Conservation (phyloP, 1,139 yeast genomes). For the Kodamaea sp. region DNA sequence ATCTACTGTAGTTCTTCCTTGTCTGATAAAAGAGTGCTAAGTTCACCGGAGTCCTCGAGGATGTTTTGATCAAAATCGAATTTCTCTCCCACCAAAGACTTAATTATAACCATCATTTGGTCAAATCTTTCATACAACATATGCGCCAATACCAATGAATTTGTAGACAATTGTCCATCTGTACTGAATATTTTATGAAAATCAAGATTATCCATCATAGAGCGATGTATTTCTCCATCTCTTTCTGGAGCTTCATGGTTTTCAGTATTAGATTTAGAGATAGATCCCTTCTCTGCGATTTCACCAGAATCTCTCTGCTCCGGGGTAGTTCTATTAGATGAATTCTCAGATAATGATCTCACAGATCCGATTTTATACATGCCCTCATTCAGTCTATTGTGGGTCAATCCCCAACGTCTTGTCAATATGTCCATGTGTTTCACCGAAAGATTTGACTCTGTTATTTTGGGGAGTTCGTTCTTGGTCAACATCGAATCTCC, state of each 20-base stretch:
- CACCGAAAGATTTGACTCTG: slow-evolving; percentile 34
- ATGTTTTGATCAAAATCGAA: slow-evolving; percentile 21
- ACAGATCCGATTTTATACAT: slow-evolving; percentile 17
- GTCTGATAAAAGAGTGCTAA: slow-evolving; percentile 1
- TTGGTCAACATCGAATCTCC: slow-evolving; percentile 30
- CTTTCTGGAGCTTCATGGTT: slow-evolving; percentile 2
- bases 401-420: slow-evolving; percentile 32
- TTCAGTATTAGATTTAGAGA: neutral
- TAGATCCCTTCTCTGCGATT: slow-evolving; percentile 4
- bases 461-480: slow-evolving; percentile 34
- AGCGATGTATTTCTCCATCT: slow-evolving; percentile 10
- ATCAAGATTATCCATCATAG: slow-evolving; percentile 28
- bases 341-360: slow-evolving; percentile 1
- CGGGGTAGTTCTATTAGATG: neutral
- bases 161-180: slow-evolving; percentile 36
- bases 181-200: slow-evolving; percentile 29
- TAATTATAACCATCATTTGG: slow-evolving; percentile 30
- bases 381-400: slow-evolving; percentile 29
- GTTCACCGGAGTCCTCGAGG: slow-evolving; percentile 12
- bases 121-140: slow-evolving; percentile 35
- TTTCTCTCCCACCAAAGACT: slow-evolving; percentile 41
- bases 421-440: slow-evolving; percentile 33
- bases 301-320: slow-evolving; percentile 3
- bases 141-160: slow-evolving; percentile 33
- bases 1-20: neutral